Evolutionary conservation across 768 basidiomycete genomes (phyloP), one percentile per base, ranked within the genome.

Genomic region (Russula dissimulans): DNA sequence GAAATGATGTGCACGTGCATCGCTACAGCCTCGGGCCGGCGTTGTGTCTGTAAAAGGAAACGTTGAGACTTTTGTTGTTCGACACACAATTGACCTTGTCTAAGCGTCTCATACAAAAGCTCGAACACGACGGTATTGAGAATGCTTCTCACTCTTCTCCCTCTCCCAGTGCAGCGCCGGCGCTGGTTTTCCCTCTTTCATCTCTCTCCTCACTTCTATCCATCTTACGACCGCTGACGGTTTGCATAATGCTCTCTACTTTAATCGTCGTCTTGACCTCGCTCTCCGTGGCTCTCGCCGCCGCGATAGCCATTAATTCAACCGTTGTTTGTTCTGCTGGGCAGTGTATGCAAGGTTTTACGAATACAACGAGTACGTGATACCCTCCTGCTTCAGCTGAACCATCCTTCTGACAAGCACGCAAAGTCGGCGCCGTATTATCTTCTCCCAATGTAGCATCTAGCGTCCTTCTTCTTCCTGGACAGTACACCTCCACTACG

Each of bases 321-420:
- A 74, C 77, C 68, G 83, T 91, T 58, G 77, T 92, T 62, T 91
- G 89, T 78, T 76, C 89, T 87, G 86, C 89, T 70, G 89, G 89
- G 66, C 89, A 92, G 86, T 91, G 90, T 77, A 74, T 91, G 58
- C 79, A 90, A 71, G 90, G 90, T 59, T 81, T 74, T 72, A 82
- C 87, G 36, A 91, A 91, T 69, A 81, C 78, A 26, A 86, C 87
- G 41, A 69, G 79, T 81, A 67, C 74, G 87, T 22, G 41, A 17
- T 41, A 1, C 11, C 84, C 59, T 38, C 75, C 39, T 34, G 34
- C 15, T 18, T 58, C 42, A 44, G 47, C 4, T 54, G 38, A 26
- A 26, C 22, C 5, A 29, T 36, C 58, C 48, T 59, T 14, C 44
- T 44, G 31, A 49, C 43, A n/a, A 3, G 1, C 45, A 9, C n/a